Evolutionary conservation across 305 asterid species (phyloP), one percentile per base, ranked within the genome.

Genomic region (Fraxinus xanthoxyloides): DNA sequence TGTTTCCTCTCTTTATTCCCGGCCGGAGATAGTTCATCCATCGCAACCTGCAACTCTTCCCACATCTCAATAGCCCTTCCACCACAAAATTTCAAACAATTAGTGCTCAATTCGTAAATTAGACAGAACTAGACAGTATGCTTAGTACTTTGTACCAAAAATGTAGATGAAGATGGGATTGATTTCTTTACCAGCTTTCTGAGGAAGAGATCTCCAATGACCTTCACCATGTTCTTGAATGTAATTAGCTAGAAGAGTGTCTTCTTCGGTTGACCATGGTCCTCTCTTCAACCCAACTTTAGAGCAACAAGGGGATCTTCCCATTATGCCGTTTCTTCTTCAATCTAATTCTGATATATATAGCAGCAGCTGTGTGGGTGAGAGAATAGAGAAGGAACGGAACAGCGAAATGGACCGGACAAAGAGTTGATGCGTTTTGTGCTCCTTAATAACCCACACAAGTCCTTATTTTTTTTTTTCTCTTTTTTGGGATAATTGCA

Each of bases 1-100:
- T 80, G 48, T 72, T 80, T 26, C 83, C 83, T 80, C 83, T 72
- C 51, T 80, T 80, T 36, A 80, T 80, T 1, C 78, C 83, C 7
- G 83, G 83, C 70, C 73, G 54, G 56, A 80, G 83, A 51, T 80
- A 80, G 69, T 80, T 80, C 83, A 80, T 78, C 81, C 81, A 78
- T 61, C 81, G 38, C 31, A 78, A 40, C 36, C 69, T 59, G 69
- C 69, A 59, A 59, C 69, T 59, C 69, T 59, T 59, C 30, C 70
- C 70, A 21, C 70, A 80, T 54, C 82, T 72, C 43, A 70, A 35
- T 17, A 80, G 72, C 70, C 82, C 82, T 79, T 30, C n/a, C 13
- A 1, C 4, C 21, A 76, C 46, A 36, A 23, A 75, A 9, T 7
- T 36, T 48, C 28, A 21, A 28, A 76, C 56, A 3, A 28, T 23